Conservation (phyloP, 2,329 filamentous ascomycete species). For the Penicillium sp. region DNA sequence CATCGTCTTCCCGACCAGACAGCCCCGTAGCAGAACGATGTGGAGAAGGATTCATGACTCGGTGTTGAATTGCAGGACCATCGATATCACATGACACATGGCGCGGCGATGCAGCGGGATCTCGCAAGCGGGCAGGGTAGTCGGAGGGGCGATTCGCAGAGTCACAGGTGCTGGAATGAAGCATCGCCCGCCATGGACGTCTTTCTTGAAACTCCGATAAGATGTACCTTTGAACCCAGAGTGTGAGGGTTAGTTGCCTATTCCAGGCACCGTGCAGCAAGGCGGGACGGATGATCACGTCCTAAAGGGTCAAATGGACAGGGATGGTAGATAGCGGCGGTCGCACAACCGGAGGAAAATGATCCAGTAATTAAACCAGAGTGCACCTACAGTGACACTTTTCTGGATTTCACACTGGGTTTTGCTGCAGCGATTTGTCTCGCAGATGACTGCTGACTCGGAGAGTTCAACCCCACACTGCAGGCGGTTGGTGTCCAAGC, state of each 20-base stretch:
- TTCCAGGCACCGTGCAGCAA: slow-evolving; percentile 3
- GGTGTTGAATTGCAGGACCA: slow-evolving; percentile 10
- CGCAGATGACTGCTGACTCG: slow-evolving; percentile 9
- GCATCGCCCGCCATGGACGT: slow-evolving; percentile 20
- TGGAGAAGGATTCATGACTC: slow-evolving; percentile 21
- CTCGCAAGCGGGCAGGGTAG: not conserved
- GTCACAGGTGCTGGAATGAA: slow-evolving; percentile 15
- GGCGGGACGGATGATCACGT: slow-evolving; percentile 6
- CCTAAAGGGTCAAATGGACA: slow-evolving; percentile 1
- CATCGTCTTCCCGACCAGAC: slow-evolving; percentile 5
- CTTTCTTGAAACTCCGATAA: not conserved
- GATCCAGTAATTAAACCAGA: slow-evolving; percentile 2
- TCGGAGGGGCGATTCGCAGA: slow-evolving; percentile 6
- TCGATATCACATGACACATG: slow-evolving; percentile 25
- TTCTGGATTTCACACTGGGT: slow-evolving; percentile 2
- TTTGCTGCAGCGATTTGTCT: not conserved
- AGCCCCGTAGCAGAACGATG: slow-evolving; percentile 1
- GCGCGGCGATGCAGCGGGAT: slow-evolving; percentile 9
- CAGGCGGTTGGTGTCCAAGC: not conserved
- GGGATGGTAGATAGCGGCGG: slow-evolving; percentile 15
- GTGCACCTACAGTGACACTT: slow-evolving; percentile 3
- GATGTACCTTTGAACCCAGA: too few relatives aligned
- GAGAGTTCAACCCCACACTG: slow-evolving; percentile 11
- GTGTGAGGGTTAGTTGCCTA: not conserved
- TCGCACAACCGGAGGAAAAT: slow-evolving; percentile 16